Conservation (phyloP, 106 monocot genomes). For the Gastrodia elata region DNA sequence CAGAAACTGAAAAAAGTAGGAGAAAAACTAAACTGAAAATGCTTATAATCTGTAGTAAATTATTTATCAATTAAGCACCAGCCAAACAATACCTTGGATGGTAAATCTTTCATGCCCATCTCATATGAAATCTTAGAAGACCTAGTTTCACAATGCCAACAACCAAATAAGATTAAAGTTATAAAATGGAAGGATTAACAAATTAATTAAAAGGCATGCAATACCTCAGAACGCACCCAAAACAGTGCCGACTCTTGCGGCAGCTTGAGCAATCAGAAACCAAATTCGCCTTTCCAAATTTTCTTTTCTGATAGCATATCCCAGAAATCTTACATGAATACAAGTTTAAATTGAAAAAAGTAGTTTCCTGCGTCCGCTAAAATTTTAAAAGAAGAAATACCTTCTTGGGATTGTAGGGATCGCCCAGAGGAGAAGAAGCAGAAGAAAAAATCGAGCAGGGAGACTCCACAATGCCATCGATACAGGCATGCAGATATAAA, state of each 20-base stretch:
- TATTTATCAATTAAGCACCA: no score
- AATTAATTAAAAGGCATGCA: neutral
- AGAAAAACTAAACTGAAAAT: neutral
- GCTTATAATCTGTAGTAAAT: no score
- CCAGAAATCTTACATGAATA: neutral
- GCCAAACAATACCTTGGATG: conserved; percentile 1
- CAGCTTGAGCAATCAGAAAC: neutral
- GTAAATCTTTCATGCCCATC: neutral
- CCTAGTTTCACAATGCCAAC: neutral
- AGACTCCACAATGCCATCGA: neutral
- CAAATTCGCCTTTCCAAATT: neutral
- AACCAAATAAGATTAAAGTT: neutral
- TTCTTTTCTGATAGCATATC: neutral
- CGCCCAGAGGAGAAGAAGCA: neutral
- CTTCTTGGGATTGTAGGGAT: neutral
- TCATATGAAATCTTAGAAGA: neutral
- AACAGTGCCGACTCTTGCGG: no score
- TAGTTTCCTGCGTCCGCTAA: no score
- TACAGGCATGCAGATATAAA: neutral
- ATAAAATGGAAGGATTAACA: neutral
- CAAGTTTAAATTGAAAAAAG: neutral
- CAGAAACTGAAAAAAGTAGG: neutral
- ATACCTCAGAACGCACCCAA: neutral
- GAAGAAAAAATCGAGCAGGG: neutral
- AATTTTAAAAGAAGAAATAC: neutral